Evolutionary conservation across 768 basidiomycete species (phyloP).

Genomic region (Boletus edulis): DNA sequence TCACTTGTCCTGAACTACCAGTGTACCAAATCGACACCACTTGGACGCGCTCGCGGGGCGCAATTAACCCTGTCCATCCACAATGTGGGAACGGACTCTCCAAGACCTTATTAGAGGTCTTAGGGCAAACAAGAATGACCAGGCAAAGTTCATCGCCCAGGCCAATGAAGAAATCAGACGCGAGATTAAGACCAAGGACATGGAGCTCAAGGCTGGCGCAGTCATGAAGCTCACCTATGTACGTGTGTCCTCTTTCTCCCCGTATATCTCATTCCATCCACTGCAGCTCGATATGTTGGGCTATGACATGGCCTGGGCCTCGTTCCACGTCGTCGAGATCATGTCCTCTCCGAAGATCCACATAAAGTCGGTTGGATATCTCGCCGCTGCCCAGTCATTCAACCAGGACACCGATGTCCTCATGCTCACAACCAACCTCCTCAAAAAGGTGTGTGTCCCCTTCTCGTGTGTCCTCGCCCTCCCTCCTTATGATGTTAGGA

Average conservation of each 20-base stretch:
- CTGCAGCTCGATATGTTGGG: constrained; percentile 94
- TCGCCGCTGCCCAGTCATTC: constrained; percentile 90
- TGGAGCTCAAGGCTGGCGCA: constrained; percentile 95
- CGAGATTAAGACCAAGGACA: constrained; percentile 91
- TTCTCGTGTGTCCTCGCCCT: background rate
- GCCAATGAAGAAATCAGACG: constrained; percentile 92
- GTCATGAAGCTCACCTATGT: constrained; percentile 97
- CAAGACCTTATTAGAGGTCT: constrained; percentile 95
- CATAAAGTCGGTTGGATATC: constrained; percentile 93
- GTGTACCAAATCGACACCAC: background rate
- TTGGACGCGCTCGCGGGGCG: background rate
- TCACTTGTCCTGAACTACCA: too few relatives aligned
- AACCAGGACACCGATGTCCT: constrained; percentile 93
- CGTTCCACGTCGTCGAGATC: constrained; percentile 96
- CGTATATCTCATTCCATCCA: constrained; percentile 10
- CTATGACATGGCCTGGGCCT: constrained; percentile 92
- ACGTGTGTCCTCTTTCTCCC: constrained; percentile 35
- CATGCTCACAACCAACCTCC: constrained; percentile 92
- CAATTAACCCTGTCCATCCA: background rate
- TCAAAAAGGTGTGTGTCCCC: constrained; percentile 76
- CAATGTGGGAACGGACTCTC: constrained; percentile 95
- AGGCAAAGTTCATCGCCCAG: constrained; percentile 86
- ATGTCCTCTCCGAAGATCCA: constrained; percentile 94
- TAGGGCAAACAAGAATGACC: constrained; percentile 93
- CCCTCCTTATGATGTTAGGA: constrained; percentile 50